Evolutionary conservation across 192 early-diverging fungal species (phyloP).

Genomic region (Phycomyces nitens): DNA sequence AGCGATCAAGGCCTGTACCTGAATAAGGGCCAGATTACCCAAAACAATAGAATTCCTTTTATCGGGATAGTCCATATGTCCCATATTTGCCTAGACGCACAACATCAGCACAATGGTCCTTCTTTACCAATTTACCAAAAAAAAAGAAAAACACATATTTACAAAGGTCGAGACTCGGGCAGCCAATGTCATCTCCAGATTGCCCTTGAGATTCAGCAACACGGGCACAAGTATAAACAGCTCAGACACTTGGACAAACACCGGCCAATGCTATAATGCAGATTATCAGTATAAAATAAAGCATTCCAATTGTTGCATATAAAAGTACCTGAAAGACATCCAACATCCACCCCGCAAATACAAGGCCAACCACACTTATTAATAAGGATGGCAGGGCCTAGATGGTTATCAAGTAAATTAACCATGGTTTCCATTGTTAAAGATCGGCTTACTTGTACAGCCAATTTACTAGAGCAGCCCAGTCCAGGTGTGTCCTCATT

Average conservation of each 20-base stretch:
- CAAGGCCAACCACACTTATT: constrained; percentile 65
- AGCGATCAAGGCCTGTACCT: constrained; percentile 69
- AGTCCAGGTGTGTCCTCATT: constrained; percentile 1
- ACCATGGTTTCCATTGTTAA: no score
- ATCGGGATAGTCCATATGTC: constrained; percentile 51
- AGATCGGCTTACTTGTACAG: constrained; percentile 16
- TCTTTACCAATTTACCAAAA: background rate
- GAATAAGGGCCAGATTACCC: constrained; percentile 73
- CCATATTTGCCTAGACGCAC: constrained; percentile 56
- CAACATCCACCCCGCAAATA: constrained; percentile 68
- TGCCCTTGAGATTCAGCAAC: constrained; percentile 85
- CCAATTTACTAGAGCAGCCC: background rate
- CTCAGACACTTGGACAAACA: constrained; percentile 65
- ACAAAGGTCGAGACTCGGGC: constrained; percentile 79
- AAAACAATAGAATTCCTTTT: constrained; percentile 55
- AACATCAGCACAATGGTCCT: background rate
- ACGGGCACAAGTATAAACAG: constrained; percentile 85
- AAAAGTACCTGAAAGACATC: constrained; percentile 56
- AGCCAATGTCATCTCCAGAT: constrained; percentile 88
- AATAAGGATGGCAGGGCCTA: constrained; percentile 64
- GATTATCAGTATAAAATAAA: background rate
- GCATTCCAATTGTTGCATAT: background rate
- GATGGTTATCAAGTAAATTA: background rate
- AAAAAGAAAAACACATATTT: background rate
- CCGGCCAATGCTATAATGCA: constrained; percentile 53